These are phyloP conservation scores for Ophiobolus disseminans DNA, from an alignment of 2,329 filamentous ascomycete species.

Conservation along the genomic window DNA sequence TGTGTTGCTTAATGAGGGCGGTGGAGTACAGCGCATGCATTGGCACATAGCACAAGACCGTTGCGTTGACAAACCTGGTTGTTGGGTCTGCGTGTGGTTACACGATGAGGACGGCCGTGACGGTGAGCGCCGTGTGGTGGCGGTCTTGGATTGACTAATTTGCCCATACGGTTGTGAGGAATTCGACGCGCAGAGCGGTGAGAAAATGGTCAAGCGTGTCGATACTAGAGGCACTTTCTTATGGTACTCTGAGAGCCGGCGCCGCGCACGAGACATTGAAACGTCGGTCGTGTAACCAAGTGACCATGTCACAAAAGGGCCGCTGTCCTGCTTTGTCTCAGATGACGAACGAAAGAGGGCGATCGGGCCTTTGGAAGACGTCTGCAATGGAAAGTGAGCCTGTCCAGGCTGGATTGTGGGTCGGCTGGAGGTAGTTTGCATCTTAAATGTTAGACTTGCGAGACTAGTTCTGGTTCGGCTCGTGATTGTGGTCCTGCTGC, in stretches of 20 bases:
- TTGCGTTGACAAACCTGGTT: conserved; percentile 42
- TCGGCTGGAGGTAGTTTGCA: background rate
- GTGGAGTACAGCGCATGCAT: conserved; percentile 34
- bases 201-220: background rate
- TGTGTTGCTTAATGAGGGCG: conserved; percentile 8
- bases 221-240: background rate
- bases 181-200: conserved; percentile 1
- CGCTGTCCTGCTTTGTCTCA: conserved; percentile 24
- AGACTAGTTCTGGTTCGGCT: too few relatives aligned
- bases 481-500: too few relatives aligned
- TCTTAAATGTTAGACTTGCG: too few relatives aligned
- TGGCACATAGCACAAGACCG: conserved; percentile 43
- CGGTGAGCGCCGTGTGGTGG: conserved; percentile 36
- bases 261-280: background rate
- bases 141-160: too few relatives aligned
- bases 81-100: conserved; percentile 39
- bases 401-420: too few relatives aligned
- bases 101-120: conserved; percentile 26
- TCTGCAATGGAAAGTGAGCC: background rate
- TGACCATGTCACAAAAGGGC: conserved; percentile 20
- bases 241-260: conserved; percentile 3
- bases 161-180: too few relatives aligned
- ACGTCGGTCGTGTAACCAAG: conserved; percentile 30
- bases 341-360: conserved; percentile 5
- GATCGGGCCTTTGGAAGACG: background rate